A percentile compares a stretch with the other conserved stretches of the same genome.
These are phyloP conservation scores for Penicillium sp. DNA, from an alignment of 2,329 filamentous ascomycete species.

Conservation along the genomic window DNA sequence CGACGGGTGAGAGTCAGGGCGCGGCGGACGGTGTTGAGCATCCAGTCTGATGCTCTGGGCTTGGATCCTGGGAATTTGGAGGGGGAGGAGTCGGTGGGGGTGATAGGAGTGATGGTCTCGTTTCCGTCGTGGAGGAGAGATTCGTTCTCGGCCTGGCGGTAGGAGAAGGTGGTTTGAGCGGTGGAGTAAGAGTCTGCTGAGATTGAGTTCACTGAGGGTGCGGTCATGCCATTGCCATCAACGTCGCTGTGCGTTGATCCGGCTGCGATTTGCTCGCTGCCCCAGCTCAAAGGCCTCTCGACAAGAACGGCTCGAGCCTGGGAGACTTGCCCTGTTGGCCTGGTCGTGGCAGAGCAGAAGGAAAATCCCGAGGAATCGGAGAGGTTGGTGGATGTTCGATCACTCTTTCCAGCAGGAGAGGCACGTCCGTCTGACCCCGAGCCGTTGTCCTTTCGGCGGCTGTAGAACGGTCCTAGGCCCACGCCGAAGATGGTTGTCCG, in stretches of 20 bases:
- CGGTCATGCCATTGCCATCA: constrained; percentile 21
- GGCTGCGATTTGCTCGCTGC: constrained; percentile 24
- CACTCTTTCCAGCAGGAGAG: constrained; percentile 52
- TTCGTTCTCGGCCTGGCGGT: constrained; percentile 55
- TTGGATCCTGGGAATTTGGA: constrained; percentile 29
- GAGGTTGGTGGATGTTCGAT: constrained; percentile 58
- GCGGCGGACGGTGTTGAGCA: constrained; percentile 69
- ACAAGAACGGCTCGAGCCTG: constrained; percentile 22
- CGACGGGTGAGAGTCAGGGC: constrained; percentile 56
- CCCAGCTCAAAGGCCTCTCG: constrained; percentile 24
- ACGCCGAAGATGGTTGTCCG: constrained; percentile 28
- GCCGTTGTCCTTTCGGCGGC: constrained; percentile 19
- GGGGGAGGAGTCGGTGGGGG: constrained; percentile 30
- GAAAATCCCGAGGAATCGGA: constrained; percentile 56
- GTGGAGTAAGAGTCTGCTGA: constrained; percentile 56
- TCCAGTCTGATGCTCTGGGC: constrained; percentile 63
- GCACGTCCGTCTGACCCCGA: constrained; percentile 33
- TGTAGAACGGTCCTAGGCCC: constrained; percentile 27
- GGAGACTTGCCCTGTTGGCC: constrained; percentile 19
- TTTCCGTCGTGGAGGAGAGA: constrained; percentile 50
- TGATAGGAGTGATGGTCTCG: constrained; percentile 27
- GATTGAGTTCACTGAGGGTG: constrained; percentile 38
- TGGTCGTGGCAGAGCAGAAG: constrained; percentile 38
- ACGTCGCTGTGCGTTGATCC: constrained; percentile 26
- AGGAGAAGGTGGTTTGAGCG: constrained; percentile 51